Conservation (phyloP, 2,329 filamentous ascomycete species). For the Elsinoe australis region DNA sequence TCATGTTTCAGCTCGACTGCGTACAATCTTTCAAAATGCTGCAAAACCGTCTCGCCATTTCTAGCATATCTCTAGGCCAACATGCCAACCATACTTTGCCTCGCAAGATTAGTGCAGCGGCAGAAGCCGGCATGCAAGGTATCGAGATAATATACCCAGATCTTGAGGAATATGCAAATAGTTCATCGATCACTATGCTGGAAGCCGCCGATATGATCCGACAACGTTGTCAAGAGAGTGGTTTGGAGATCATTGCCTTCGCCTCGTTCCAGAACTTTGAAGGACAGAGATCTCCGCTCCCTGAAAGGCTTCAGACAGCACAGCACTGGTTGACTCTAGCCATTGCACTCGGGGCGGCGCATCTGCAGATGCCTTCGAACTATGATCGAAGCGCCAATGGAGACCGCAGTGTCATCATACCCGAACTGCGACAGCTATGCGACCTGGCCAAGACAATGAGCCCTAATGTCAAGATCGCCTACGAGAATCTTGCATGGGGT, state of each 20-base stretch:
- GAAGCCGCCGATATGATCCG: not conserved
- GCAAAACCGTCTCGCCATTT: too few species aligned
- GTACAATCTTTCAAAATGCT: too few species aligned
- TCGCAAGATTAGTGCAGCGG: too few species aligned
- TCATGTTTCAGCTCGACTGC: too few species aligned
- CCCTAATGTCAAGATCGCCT: not conserved
- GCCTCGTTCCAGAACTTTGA: not conserved
- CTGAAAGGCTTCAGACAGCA: not conserved
- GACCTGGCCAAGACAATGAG: not conserved
- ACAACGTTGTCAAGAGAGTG: not conserved
- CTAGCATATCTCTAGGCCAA: too few species aligned
- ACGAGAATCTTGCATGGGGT: not conserved
- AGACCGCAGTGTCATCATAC: not conserved
- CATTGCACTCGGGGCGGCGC: not conserved
- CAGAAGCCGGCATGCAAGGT: not conserved
- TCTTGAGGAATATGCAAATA: not conserved
- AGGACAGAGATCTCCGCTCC: not conserved
- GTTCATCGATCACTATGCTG: not conserved
- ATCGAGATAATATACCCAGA: slow-evolving; percentile 9
- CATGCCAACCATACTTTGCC: too few species aligned
- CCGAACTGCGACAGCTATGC: not conserved
- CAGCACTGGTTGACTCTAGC: not conserved
- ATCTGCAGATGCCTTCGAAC: slow-evolving; percentile 5
- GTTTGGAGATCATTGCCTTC: not conserved
- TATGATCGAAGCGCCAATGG: not conserved